A percentile compares a stretch with the other conserved stretches of the same genome.
Evolutionary conservation across 345 rosid genomes (phyloP).

Genomic region (Eucalyptus camaldulensis): DNA sequence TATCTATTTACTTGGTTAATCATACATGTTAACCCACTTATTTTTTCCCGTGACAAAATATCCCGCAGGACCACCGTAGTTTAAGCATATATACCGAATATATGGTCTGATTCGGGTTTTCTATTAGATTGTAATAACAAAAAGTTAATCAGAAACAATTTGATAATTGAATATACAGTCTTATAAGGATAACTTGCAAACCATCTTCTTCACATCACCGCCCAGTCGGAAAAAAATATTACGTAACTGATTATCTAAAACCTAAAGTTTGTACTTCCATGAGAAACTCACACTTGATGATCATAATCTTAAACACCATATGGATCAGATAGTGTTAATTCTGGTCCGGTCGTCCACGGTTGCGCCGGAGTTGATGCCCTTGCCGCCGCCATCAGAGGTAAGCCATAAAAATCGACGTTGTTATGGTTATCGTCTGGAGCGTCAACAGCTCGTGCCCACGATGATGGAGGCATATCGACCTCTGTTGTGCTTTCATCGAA

Average conservation of each 20-base stretch:
- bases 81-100: not conserved
- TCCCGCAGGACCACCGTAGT: not conserved
- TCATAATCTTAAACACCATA: not conserved
- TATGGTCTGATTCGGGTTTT: not conserved
- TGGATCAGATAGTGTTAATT: not conserved
- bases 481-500: not conserved
- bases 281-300: not conserved
- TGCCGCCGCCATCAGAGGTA: not conserved
- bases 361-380: not conserved
- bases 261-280: not conserved
- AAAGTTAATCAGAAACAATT: not conserved
- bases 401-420: not conserved
- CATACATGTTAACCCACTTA: not conserved
- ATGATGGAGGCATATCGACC: not conserved
- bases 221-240: not conserved
- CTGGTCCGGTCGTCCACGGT: not conserved
- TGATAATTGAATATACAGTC: not conserved
- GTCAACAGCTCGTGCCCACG: not conserved
- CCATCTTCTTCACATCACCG: not conserved
- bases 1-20: not conserved
- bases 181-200: not conserved
- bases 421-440: not conserved
- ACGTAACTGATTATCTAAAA: too few relatives aligned
- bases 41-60: not conserved
- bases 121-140: not conserved